phyloP scores from a whole-genome alignment of 345 rosid species.

The Garcia nutans region DNA sequence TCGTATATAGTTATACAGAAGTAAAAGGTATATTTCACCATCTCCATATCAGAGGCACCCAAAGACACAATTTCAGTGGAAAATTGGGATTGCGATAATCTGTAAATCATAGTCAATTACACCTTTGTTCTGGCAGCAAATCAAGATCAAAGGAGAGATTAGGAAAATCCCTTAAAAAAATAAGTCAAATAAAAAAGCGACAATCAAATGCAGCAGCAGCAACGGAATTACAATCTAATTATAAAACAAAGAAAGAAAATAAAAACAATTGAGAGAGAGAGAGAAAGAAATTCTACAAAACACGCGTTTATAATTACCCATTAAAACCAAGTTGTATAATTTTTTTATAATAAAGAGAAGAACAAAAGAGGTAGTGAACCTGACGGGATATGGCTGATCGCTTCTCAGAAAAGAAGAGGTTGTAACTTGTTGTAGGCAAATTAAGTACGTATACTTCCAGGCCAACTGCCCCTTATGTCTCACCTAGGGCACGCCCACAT shows the following conservation, averaged over 20 bases:
- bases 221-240: too few species aligned
- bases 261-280: too few species aligned
- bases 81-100: too few species aligned
- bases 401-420: conserved; percentile 1
- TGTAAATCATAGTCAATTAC: neutral
- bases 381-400: conserved; percentile 1
- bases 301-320: neutral
- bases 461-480: neutral
- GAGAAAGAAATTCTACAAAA: too few species aligned
- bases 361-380: neutral
- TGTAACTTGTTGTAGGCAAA: neutral
- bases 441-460: neutral
- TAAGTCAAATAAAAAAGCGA: neutral
- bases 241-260: too few species aligned
- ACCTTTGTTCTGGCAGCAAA: neutral
- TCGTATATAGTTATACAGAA: too few species aligned
- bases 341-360: neutral
- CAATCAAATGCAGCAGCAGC: too few species aligned
- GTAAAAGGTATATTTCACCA: too few species aligned
- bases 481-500: too few species aligned
- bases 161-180: too few species aligned
- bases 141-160: neutral
- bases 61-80: too few species aligned
- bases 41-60: too few species aligned
- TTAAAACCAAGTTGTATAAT: neutral